Evolutionary conservation across 805 yeast species (phyloP).

Genomic region (Yarrowia deformans): DNA sequence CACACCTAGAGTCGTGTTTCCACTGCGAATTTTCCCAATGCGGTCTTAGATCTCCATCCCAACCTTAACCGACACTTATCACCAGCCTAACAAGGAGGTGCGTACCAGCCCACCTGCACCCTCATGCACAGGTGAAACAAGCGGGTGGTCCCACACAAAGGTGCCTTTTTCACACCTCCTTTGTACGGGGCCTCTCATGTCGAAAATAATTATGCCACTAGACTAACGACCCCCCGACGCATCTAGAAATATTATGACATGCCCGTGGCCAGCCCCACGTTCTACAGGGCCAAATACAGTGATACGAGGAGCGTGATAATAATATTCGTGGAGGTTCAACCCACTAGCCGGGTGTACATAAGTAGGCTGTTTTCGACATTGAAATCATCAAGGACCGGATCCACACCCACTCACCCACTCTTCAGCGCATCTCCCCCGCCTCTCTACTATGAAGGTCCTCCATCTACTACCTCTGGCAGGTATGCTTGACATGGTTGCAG

Average conservation of each 20-base stretch:
- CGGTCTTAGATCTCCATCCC: background rate
- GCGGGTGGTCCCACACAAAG: background rate
- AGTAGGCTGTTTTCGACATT: background rate
- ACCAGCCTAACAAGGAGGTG: background rate
- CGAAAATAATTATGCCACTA: slow-evolving; percentile 13
- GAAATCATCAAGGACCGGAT: background rate
- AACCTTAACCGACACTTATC: background rate
- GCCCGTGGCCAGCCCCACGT: slow-evolving; percentile 10
- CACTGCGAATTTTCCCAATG: background rate
- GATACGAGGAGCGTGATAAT: slow-evolving; percentile 5
- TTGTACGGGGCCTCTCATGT: background rate
- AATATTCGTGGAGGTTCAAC: background rate
- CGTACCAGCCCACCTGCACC: slow-evolving; percentile 11
- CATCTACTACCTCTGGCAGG: slow-evolving; percentile 11
- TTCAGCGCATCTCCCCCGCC: background rate
- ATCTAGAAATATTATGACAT: slow-evolving; percentile 14
- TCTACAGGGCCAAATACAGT: too few relatives aligned
- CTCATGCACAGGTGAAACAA: background rate
- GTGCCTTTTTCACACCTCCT: background rate
- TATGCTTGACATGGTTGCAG: slow-evolving; percentile 3
- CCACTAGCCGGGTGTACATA: background rate
- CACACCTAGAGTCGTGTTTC: background rate
- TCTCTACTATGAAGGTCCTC: background rate
- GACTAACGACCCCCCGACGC: background rate
- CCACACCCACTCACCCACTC: background rate